Base-by-base conservation (phyloP, 768 basidiomycete genomes). In the Auricularia cornea region DNA sequence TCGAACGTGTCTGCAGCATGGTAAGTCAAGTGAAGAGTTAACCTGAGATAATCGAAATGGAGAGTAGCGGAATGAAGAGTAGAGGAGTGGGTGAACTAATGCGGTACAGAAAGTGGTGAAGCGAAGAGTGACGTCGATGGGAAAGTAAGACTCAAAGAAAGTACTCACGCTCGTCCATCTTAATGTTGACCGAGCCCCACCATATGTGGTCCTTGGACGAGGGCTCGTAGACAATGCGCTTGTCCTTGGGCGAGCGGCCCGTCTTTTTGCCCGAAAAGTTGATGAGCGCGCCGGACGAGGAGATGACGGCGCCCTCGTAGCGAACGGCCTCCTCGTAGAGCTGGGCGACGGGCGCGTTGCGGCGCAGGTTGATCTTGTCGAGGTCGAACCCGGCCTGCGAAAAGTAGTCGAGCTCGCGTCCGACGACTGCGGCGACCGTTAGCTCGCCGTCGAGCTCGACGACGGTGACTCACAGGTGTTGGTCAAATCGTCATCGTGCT, bases 181-280 rank as follows among this genome's bases (percentile, higher is more conserved):
- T 96, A 79, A 98, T 98, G 80, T 99, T 99, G 70, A 98, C 94
- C 32, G 92, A 89, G 44, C 97, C 96, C 97, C 97, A 98, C 95
- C 97, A 99, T 74, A 99, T 89, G 66, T 98, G 86, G 72, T 98
- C 94, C 77, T 94, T 97, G 78, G 86, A 89, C 60, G 92, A 89
- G 69, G 98, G 95, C 76, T 99, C 97, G 74, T 82, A 98, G 71
- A 99, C 97, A 72, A 99, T 98, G 66, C 97, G 94, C 84, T 98
- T 99, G 85, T 99, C 97, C 75, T 98, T 99, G 61, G 97, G 97
- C 69, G 87, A 89, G 59, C 97, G 84, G 62, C 97, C 97, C 2
- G 97, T 98, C 83, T 99, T 99, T 83, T 98, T 98, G 31, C 97
- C 97, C 11, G 94, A 97, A 72, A 98, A 99, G 84, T 99, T 99